Conservation (phyloP, 352 stramenopile genomes). For the Aphanomyces stellatus region DNA sequence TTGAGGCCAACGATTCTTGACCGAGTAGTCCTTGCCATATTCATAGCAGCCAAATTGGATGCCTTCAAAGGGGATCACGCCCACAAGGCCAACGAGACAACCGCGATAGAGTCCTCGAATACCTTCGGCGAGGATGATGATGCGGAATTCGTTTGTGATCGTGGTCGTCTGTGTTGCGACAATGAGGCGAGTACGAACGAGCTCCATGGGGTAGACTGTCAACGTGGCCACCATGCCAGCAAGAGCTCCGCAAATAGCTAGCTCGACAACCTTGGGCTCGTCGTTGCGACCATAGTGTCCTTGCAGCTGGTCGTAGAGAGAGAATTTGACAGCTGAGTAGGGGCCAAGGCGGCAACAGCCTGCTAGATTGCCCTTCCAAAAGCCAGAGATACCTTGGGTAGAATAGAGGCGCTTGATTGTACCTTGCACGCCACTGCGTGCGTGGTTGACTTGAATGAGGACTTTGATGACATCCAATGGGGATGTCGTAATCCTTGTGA, state of each 20-base stretch:
- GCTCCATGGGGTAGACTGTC: conserved; percentile 64
- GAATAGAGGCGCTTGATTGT: conserved; percentile 29
- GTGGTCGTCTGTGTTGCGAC: conserved; percentile 36
- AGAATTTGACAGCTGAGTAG: conserved; percentile 74
- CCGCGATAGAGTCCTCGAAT: conserved; percentile 64
- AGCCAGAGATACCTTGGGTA: conserved; percentile 48
- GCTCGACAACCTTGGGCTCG: conserved; percentile 36
- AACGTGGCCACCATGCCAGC: conserved; percentile 59
- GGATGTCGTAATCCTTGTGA: conserved; percentile 71
- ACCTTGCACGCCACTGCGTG: background rate
- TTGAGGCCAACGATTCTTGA: conserved; percentile 41
- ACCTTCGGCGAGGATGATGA: conserved; percentile 52
- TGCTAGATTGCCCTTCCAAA: conserved; percentile 68
- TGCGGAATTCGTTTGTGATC: conserved; percentile 41
- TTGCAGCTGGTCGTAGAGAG: conserved; percentile 60
- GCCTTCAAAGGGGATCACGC: conserved; percentile 71
- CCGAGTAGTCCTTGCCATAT: conserved; percentile 45
- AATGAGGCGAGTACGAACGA: conserved; percentile 74
- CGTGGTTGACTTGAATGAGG: conserved; percentile 58
- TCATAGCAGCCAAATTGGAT: conserved; percentile 80
- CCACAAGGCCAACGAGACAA: conserved; percentile 44
- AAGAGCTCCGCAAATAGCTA: conserved; percentile 44
- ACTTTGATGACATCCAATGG: conserved; percentile 79
- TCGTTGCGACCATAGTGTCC: conserved; percentile 16
- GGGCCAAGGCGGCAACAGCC: conserved; percentile 70